Base-by-base conservation (phyloP, 2,329 filamentous ascomycete species). In the Sporothrix curviconia region DNA sequence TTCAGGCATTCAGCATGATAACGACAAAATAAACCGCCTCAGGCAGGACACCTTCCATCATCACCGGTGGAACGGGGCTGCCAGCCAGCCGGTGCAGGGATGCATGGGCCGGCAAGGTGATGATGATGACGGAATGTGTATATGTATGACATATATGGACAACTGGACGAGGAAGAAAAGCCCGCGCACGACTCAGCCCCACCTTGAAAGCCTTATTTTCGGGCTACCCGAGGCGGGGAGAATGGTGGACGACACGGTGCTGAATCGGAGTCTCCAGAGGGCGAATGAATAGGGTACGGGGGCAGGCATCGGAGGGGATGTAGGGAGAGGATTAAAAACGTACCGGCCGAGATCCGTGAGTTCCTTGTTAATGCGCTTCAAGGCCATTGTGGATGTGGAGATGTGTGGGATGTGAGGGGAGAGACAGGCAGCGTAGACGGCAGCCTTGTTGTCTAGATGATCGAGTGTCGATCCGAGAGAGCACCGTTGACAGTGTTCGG, bases 341-440 rank as follows among this genome's bases (percentile, higher is more conserved):
- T 86, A 92, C 89, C 89, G 88, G 79, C 89, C 89, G 76, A 94
- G 82, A 74, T 94, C 89, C 76, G 87, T 86, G 73, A 94, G 84
- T 78, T 94, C 89, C 86, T 92, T 94, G 83, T 92, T 92, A 77
- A 94, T 94, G 76, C 89, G 86, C 87, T 94, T 94, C 69, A 94
- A 83, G 76, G 89, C 89, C 89, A 94, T 94, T 69, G 72, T 71
- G 66, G 66, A 64, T 60, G 57, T 57, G 28, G 28, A 51, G 8
- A 24, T n/a, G 43, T 66, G 64, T 65, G 57, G 24, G 22, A 30
- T 39, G 24, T 56, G 25, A 51, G 9, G 53, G 32, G 52, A 51
- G 42, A 43, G 28, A 36, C 11, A 32, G 49, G 40, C 43, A 36
- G 52, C 36, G 36, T 47, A 34, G 44, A 6, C 25, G 17, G 54